A percentile compares a stretch with the other conserved stretches of the same genome.
phyloP scores from a whole-genome alignment of 2,329 filamentous ascomycete genomes.

The Plenodomus lindquistii region DNA sequence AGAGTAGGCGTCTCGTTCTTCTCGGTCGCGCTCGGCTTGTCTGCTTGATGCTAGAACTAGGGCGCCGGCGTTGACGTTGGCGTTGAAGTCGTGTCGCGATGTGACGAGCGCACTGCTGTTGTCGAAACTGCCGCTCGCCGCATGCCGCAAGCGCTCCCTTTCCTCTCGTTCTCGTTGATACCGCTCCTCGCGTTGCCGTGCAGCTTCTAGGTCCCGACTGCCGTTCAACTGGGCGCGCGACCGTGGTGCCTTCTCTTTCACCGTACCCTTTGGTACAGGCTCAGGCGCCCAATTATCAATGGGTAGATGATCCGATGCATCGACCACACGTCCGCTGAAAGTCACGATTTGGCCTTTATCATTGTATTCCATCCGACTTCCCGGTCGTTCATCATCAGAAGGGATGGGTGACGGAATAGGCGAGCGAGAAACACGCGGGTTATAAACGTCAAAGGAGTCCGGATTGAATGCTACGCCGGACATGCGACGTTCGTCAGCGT shows the following conservation, averaged over 20 bases:
- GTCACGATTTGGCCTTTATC: constrained; percentile 72
- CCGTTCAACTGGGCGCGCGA: constrained; percentile 56
- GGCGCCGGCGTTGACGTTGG: constrained; percentile 17
- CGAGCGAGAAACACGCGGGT: constrained; percentile 55
- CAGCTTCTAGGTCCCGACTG: constrained; percentile 49
- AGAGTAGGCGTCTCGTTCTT: constrained; percentile 2
- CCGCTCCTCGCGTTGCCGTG: constrained; percentile 34
- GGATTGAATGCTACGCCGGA: constrained; percentile 73
- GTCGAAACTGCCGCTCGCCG: constrained; percentile 32
- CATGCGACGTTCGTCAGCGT: constrained; percentile 51
- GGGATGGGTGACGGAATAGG: constrained; percentile 12
- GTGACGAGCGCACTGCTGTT: constrained; percentile 35
- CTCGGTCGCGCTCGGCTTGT: too few relatives aligned
- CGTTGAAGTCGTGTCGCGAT: constrained; percentile 30
- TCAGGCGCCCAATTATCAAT: constrained; percentile 78
- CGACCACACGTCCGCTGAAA: constrained; percentile 74
- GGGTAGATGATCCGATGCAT: constrained; percentile 79
- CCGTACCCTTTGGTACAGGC: constrained; percentile 63
- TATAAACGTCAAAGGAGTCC: constrained; percentile 74
- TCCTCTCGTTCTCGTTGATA: constrained; percentile 40
- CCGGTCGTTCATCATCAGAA: constrained; percentile 29
- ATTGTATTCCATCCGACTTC: constrained; percentile 50
- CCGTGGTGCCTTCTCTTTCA: constrained; percentile 46
- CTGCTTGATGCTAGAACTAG: constrained; percentile 31
- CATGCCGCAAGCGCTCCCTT: constrained; percentile 37